Base-by-base conservation (phyloP, 352 stramenopile species). In the Pythium biforme region DNA sequence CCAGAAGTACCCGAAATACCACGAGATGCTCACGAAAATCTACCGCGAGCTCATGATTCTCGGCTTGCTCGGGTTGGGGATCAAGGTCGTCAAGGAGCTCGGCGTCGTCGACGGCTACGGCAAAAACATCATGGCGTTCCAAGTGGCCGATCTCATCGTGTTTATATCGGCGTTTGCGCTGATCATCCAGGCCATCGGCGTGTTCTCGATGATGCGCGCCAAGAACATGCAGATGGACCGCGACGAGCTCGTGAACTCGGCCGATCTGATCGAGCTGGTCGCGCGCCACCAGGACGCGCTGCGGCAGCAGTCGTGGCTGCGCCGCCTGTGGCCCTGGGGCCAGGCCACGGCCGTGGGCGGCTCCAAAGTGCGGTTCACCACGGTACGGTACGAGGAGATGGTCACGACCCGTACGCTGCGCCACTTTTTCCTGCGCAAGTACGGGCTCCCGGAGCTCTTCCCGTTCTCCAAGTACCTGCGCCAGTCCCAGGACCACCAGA, bases 391-490 rank as follows among this genome's bases (percentile, higher is more conserved):
- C 45, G 22, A 52, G 15, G 49, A 70, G 26, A 70, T 70, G 33
- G 48, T 62, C 19, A 39, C 53, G 26, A 41, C 55, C 12, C 62
- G 62, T 11, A 63, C 45, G 46, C 48, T 68, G 34, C 54, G 61
- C n/a, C 54, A 68, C 43, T 65, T 65, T 40, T 70, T 70, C 48
- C 49, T 69, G 12, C 26, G 41, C 26, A 63, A 41, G 23, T 64
- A 69, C 40, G 49, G 41, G 12, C 62, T 69, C 4, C 62, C 62
- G 11, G 54, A 69, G 39, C 61, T 68, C 11, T 68, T 68, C 33
- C 77, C 81, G 17, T 91, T 89, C 59, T 74, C 75, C 59, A 89
- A 89, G 64, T 89, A 89, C 55, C 53, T 91, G 4, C 70, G 72
- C 49, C 72, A 82, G 11, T 76, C 79, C 4, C 81, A 91, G 69